These are phyloP conservation scores for Xylariaceae sp. DNA, from an alignment of 2,329 filamentous ascomycete species.

Conservation along the genomic window DNA sequence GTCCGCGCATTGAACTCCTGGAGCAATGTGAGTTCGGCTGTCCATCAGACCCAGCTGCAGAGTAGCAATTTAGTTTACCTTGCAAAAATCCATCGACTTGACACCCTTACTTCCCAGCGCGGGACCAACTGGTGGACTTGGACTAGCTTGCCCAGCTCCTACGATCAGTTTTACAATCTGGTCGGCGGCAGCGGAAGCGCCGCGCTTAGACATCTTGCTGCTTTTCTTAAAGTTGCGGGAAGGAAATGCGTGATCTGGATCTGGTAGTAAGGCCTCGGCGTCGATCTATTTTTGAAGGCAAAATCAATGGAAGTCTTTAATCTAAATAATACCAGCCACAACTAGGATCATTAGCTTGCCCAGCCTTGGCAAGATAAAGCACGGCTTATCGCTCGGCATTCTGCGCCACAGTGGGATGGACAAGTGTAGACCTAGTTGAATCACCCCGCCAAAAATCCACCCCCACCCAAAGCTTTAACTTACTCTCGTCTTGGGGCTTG, in stretches of 20 bases:
- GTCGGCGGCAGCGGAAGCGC: conserved; percentile 54
- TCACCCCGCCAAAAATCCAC: conserved; percentile 30
- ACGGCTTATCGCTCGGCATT: conserved; percentile 19
- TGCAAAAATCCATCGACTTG: conserved; percentile 99
- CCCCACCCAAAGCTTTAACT: conserved; percentile 9
- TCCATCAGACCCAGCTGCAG: conserved; percentile 1
- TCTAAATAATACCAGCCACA: conserved; percentile 21
- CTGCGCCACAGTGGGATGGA: conserved; percentile 14
- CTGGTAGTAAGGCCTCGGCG: conserved; percentile 6
- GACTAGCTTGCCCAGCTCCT: conserved; percentile 91
- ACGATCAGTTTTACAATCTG: conserved; percentile 97
- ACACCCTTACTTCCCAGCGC: conserved; percentile 96
- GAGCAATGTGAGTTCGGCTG: conserved; percentile 26
- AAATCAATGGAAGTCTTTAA: neutral
- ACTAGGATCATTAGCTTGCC: neutral
- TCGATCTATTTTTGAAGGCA: conserved; percentile 1
- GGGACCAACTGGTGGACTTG: conserved; percentile 93
- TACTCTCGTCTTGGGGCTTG: conserved; percentile 8
- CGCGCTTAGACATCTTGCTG: conserved; percentile 58
- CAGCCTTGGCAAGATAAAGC: neutral
- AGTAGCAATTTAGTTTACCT: conserved; percentile 59
- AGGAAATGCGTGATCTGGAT: no score
- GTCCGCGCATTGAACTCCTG: conserved; percentile 98
- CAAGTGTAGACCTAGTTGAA: conserved; percentile 25
- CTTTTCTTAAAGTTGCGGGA: conserved; percentile 7